Evolutionary conservation across 495 filamentous ascomycete species (phyloP).

Genomic region (Chaetomium fimeti): DNA sequence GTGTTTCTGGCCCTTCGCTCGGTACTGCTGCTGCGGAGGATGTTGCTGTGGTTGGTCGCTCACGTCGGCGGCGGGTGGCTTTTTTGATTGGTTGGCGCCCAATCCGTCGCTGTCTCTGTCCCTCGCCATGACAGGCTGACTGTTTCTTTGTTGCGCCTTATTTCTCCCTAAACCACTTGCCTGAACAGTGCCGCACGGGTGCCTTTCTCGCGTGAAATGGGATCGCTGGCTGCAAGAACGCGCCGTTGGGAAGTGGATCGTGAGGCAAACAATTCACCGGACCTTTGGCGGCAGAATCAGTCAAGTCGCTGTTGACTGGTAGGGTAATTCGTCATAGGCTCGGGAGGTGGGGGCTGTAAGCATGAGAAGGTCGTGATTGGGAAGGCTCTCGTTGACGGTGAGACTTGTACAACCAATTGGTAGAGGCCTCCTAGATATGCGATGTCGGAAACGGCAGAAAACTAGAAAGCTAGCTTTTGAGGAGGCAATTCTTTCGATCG

Average conservation of each 20-base stretch:
- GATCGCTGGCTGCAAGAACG: neutral
- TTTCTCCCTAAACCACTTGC: neutral
- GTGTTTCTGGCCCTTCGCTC: constrained; percentile 46
- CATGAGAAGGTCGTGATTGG: neutral
- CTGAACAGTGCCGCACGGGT: neutral
- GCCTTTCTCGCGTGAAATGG: neutral
- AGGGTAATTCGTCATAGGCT: constrained; percentile 11
- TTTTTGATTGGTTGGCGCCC: constrained; percentile 51
- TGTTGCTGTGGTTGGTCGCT: constrained; percentile 36
- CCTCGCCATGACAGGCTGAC: constrained; percentile 30
- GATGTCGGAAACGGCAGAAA: neutral
- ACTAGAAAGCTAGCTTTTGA: neutral
- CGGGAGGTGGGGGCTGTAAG: neutral
- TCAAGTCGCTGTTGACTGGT: neutral
- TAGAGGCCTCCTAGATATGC: neutral
- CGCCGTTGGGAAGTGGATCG: neutral
- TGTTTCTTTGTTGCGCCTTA: constrained; percentile 2
- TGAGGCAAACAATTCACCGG: neutral
- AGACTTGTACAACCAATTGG: constrained; percentile 6
- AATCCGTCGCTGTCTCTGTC: constrained; percentile 36
- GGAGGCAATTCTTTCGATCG: neutral
- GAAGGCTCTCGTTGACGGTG: neutral
- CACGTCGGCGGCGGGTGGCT: constrained; percentile 38
- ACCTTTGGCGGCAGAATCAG: neutral
- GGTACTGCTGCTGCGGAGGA: constrained; percentile 32